phyloP scores from a whole-genome alignment of 2,329 filamentous ascomycete genomes.

The Diaporthe citriasiana region DNA sequence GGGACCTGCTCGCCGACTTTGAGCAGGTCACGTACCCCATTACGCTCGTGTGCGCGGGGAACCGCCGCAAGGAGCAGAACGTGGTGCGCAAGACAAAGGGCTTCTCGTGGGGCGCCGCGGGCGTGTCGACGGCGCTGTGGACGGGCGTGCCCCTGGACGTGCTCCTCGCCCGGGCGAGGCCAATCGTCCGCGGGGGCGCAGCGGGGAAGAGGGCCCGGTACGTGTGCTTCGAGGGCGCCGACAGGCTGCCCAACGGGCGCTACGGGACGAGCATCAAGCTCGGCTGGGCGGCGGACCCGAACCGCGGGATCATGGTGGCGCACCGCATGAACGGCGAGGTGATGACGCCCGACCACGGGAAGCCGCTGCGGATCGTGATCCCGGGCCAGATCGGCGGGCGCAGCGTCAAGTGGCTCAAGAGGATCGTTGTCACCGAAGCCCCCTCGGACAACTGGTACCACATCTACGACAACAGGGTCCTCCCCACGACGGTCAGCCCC shows the following conservation, averaged over 20 bases:
- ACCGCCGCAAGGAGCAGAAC: constrained; percentile 93
- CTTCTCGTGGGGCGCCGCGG: constrained; percentile 93
- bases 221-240: constrained; percentile 92
- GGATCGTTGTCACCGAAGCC: constrained; percentile 80
- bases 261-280: constrained; percentile 92
- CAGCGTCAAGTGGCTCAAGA: constrained; percentile 94
- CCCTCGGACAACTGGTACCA: constrained; percentile 97
- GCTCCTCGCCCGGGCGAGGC: constrained; percentile 72
- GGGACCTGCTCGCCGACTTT: constrained; percentile 79
- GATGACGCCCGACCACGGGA: constrained; percentile 87
- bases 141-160: constrained; percentile 85
- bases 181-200: neutral
- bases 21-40: constrained; percentile 88
- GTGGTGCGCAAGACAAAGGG: constrained; percentile 91
- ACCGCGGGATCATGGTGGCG: constrained; percentile 87
- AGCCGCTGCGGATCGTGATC: constrained; percentile 84
- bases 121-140: constrained; percentile 88
- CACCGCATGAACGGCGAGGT: constrained; percentile 92
- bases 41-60: constrained; percentile 92
- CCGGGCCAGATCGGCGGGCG: constrained; percentile 93
- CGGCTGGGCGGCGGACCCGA: constrained; percentile 88
- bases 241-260: constrained; percentile 87
- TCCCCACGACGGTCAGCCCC: constrained; percentile 88
- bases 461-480: constrained; percentile 91
- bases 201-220: constrained; percentile 76